Percentiles rank a stretch among this genome's conserved stretches.
Conservation (phyloP, 1,284 basidiomycete genomes). For the Austroboletus novae-zelandiae region DNA sequence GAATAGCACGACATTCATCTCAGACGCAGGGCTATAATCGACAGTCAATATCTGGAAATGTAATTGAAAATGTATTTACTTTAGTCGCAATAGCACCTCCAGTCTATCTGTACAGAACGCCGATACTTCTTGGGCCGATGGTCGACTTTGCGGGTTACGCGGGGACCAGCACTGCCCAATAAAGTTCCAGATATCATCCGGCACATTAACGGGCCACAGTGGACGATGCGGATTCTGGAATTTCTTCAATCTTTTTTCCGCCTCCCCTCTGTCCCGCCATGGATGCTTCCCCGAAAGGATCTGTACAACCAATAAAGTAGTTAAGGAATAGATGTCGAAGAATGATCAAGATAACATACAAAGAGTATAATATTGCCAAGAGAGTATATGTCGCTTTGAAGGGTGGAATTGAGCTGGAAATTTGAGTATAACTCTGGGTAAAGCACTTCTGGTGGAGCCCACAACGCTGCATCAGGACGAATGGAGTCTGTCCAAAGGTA, state of each 20-base stretch:
- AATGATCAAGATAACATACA: neutral
- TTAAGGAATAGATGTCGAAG: no score
- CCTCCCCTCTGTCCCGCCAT: neutral
- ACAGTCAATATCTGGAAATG: no score
- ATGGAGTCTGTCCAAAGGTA: neutral
- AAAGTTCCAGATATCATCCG: slow-evolving; percentile 5
- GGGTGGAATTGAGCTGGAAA: neutral
- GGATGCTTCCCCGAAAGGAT: slow-evolving; percentile 1
- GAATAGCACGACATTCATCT: neutral
- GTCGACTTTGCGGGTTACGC: neutral
- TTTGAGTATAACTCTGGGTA: neutral
- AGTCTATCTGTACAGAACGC: neutral
- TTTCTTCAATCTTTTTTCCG: neutral
- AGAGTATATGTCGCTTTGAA: neutral
- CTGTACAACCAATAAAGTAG: neutral
- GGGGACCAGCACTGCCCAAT: slow-evolving; percentile 11
- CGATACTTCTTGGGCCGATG: neutral
- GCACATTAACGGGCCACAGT: neutral
- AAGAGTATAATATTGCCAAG: neutral
- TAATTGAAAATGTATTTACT: neutral
- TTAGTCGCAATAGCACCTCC: neutral
- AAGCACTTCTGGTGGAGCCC: slow-evolving; percentile 5
- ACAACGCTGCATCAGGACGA: neutral
- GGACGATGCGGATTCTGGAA: slow-evolving; percentile 6
- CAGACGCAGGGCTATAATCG: neutral